Conservation (phyloP, 805 yeast species). For the Pichia heedii region DNA sequence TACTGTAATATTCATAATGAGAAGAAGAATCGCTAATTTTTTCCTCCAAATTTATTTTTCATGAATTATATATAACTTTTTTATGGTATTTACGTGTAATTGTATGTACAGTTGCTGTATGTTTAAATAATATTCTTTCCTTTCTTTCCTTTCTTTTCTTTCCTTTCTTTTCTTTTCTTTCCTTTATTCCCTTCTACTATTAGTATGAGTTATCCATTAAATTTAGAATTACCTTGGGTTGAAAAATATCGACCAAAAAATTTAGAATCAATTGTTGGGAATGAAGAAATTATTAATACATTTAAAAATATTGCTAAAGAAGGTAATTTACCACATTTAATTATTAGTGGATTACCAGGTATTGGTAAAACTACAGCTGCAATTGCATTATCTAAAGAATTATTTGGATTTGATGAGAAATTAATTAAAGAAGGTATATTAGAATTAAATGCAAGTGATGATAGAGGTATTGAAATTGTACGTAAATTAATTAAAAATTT, state of each 20-base stretch:
- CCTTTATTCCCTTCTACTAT: background rate
- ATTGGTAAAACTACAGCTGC: constrained; percentile 95
- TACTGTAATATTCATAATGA: no score
- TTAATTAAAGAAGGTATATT: constrained; percentile 62
- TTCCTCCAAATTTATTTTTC: no score
- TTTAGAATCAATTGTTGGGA: constrained; percentile 85
- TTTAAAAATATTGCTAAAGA: constrained; percentile 76
- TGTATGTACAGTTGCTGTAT: no score
- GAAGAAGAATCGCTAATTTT: no score
- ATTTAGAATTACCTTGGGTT: constrained; percentile 45
- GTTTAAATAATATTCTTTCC: no score
- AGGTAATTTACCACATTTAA: constrained; percentile 96
- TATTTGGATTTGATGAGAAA: constrained; percentile 50
- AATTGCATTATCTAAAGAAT: constrained; percentile 77
- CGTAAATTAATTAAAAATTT: constrained; percentile 89
- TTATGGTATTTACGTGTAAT: no score
- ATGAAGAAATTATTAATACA: constrained; percentile 80
- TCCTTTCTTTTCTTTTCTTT: no score
- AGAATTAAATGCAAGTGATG: constrained; percentile 94
- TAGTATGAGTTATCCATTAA: constrained; percentile 19
- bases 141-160: no score
- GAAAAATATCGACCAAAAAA: constrained; percentile 86
- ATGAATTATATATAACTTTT: no score
- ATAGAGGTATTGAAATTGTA: constrained; percentile 95
- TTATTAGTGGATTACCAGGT: constrained; percentile 94